phyloP scores from a whole-genome alignment of 2,329 filamentous ascomycete species.

The Diplodia scrobiculata region DNA sequence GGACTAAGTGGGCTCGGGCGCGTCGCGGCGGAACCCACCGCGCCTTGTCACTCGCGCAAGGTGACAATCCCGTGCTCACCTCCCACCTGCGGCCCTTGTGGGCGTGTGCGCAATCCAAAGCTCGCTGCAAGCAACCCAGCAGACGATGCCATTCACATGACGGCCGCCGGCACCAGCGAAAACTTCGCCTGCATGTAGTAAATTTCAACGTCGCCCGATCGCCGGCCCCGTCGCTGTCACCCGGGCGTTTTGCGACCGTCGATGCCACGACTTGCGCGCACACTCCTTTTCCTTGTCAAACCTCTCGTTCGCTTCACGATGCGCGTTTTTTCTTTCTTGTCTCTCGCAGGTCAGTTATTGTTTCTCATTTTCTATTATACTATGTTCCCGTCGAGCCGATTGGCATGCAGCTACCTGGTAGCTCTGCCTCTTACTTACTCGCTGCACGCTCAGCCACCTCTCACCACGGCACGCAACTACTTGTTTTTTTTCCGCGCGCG shows the following conservation, averaged over 20 bases:
- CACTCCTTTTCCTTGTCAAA: neutral
- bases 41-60: slow-evolving; percentile 24
- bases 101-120: slow-evolving; percentile 25
- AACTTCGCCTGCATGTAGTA: slow-evolving; percentile 45
- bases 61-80: slow-evolving; percentile 29
- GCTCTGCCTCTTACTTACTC: neutral
- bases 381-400: neutral
- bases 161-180: slow-evolving; percentile 34
- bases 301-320: neutral
- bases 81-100: slow-evolving; percentile 23
- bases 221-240: neutral
- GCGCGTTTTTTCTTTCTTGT: neutral
- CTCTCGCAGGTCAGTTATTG: neutral
- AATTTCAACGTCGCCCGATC: slow-evolving; percentile 45
- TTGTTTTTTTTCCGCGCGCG: slow-evolving; percentile 1
- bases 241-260: neutral
- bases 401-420: neutral
- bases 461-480: neutral
- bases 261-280: neutral
- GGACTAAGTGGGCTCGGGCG: neutral
- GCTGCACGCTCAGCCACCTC: neutral
- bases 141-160: slow-evolving; percentile 47
- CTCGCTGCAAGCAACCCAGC: slow-evolving; percentile 38
- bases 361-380: neutral
- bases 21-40: neutral